Conservation (phyloP, 768 basidiomycete genomes). For the Calocera viscosa region DNA sequence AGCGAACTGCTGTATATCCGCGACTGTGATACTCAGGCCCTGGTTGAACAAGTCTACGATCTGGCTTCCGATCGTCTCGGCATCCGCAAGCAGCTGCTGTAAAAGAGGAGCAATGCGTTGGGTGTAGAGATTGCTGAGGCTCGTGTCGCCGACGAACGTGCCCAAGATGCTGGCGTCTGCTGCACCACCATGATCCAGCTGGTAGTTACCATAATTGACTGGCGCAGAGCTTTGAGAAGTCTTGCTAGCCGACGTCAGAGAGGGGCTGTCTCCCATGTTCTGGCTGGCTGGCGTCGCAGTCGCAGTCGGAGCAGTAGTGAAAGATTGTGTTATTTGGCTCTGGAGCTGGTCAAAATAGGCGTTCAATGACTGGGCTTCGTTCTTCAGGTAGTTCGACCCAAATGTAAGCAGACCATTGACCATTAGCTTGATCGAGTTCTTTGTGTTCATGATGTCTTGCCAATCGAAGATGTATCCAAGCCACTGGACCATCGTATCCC, state of each 20-base stretch:
- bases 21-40: neutral
- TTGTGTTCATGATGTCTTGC: slow-evolving; percentile 5
- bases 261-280: neutral
- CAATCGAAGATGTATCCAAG: slow-evolving; percentile 11
- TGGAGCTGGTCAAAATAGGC: neutral
- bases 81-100: neutral
- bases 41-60: neutral
- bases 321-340: neutral
- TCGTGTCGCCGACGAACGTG: neutral
- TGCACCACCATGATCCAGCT: slow-evolving; percentile 8
- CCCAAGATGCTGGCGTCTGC: neutral
- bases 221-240: neutral
- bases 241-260: neutral
- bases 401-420: slow-evolving; percentile 3
- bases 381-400: neutral
- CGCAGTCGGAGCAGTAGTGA: neutral
- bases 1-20: neutral
- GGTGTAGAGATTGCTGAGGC: neutral
- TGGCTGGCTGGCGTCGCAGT: neutral
- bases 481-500: neutral
- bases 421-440: slow-evolving; percentile 2
- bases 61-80: neutral
- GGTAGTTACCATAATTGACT: slow-evolving; percentile 9
- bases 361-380: neutral
- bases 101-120: neutral